Percentiles rank a stretch among this genome's conserved stretches.
Evolutionary conservation across 2,329 filamentous ascomycete genomes (phyloP).

Genomic region (Aschersonia sp.): DNA sequence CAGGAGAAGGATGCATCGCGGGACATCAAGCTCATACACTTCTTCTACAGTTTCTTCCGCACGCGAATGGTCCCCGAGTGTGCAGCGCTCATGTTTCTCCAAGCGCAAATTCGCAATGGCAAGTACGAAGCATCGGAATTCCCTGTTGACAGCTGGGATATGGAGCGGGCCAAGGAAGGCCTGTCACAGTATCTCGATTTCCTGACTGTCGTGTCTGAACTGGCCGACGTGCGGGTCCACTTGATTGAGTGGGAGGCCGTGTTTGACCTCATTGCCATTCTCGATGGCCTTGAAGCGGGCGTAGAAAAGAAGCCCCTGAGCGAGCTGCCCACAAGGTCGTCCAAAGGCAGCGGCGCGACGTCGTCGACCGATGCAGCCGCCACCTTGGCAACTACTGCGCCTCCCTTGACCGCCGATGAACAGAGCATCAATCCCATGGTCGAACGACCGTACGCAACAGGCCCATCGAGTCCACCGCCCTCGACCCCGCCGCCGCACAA

Average conservation of each 20-base stretch:
- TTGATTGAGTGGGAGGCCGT: slow-evolving; percentile 86
- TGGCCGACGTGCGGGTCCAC: slow-evolving; percentile 66
- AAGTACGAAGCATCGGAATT: slow-evolving; percentile 72
- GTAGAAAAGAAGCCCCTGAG: slow-evolving; percentile 70
- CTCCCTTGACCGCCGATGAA: not conserved
- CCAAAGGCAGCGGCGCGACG: slow-evolving; percentile 2
- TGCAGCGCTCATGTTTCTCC: slow-evolving; percentile 83
- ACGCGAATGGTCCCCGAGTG: slow-evolving; percentile 88
- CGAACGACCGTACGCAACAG: slow-evolving; percentile 46
- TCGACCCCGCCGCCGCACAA: slow-evolving; percentile 28
- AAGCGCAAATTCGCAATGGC: slow-evolving; percentile 73
- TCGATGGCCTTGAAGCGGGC: slow-evolving; percentile 75
- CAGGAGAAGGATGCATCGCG: slow-evolving; percentile 33
- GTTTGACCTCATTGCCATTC: slow-evolving; percentile 74
- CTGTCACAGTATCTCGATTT: slow-evolving; percentile 92
- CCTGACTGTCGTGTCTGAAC: slow-evolving; percentile 76
- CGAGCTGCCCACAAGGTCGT: slow-evolving; percentile 18
- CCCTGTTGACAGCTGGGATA: slow-evolving; percentile 90
- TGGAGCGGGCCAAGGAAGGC: slow-evolving; percentile 92
- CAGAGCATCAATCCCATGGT: slow-evolving; percentile 27
- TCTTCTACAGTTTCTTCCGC: slow-evolving; percentile 84
- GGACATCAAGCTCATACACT: slow-evolving; percentile 58
- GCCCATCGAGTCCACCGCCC: slow-evolving; percentile 10
- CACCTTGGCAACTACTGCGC: not conserved
- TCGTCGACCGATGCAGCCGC: too few species aligned